Conservation (phyloP, 2,329 filamentous ascomycete genomes). For the Hirsutella thompsonii region DNA sequence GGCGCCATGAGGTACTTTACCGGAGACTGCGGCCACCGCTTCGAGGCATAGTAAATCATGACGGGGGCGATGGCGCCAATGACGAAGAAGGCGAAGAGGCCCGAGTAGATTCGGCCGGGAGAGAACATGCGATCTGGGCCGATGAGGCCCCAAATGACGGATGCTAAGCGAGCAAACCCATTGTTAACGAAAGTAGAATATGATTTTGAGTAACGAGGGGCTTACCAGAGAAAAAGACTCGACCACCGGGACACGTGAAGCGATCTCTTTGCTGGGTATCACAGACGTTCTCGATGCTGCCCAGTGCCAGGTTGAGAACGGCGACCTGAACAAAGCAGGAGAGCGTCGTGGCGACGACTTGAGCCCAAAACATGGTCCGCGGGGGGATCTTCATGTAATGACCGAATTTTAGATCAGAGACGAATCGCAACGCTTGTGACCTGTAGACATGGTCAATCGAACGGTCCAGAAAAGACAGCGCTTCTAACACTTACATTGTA, state of each 20-base stretch:
- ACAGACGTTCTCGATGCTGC: conserved; percentile 52
- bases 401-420: conserved; percentile 54
- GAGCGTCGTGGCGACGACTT: conserved; percentile 52
- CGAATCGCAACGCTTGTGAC: conserved; percentile 51
- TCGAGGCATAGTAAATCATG: conserved; percentile 34
- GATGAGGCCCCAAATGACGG: conserved; percentile 56
- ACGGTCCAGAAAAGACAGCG: background rate
- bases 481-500: conserved; percentile 29
- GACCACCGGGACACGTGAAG: conserved; percentile 51
- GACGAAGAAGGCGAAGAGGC: conserved; percentile 46
- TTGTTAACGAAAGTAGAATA: too few species aligned
- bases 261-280: conserved; percentile 39
- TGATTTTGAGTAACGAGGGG: too few species aligned
- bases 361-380: conserved; percentile 51
- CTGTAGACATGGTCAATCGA: conserved; percentile 7
- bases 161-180: conserved; percentile 24
- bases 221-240: conserved; percentile 49
- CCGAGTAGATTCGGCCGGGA: conserved; percentile 46
- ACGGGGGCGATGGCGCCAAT: conserved; percentile 41
- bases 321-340: conserved; percentile 54
- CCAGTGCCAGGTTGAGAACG: conserved; percentile 49
- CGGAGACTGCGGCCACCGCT: conserved; percentile 36
- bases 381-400: conserved; percentile 65
- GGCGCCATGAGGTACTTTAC: conserved; percentile 45
- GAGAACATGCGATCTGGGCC: conserved; percentile 52